A percentile compares a stretch with the other conserved stretches of the same genome.
These are phyloP conservation scores for Grosmannia clavigera DNA, from an alignment of 2,329 filamentous ascomycete species.

Conservation along the genomic window DNA sequence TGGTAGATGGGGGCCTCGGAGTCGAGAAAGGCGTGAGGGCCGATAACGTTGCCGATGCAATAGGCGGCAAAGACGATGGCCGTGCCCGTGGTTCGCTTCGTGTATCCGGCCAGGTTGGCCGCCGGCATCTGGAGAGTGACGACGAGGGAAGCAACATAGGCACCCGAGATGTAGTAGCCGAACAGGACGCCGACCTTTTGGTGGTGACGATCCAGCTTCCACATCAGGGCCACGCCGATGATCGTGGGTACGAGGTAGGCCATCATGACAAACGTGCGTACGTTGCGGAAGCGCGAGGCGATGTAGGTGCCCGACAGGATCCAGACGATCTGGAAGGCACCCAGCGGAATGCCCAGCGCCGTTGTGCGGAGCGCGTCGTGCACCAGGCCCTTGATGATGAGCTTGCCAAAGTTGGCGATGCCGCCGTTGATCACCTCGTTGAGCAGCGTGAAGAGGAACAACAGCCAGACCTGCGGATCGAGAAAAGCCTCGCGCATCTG, in stretches of 20 bases:
- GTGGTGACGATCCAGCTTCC: not conserved
- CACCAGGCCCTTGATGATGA: slow-evolving; percentile 4
- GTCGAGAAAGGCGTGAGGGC: slow-evolving; percentile 2
- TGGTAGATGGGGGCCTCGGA: not conserved
- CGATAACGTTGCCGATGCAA: slow-evolving; percentile 3
- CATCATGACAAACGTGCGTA: slow-evolving; percentile 2
- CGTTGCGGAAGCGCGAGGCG: not conserved
- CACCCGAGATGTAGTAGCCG: slow-evolving; percentile 3
- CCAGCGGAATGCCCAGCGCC: not conserved
- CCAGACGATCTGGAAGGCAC: slow-evolving; percentile 1
- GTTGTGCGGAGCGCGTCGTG: not conserved
- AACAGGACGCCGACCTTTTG: slow-evolving; percentile 2
- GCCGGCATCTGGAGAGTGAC: slow-evolving; percentile 4
- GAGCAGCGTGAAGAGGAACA: slow-evolving; percentile 27
- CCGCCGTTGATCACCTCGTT: slow-evolving; percentile 5
- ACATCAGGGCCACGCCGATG: not conserved
- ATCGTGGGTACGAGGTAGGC: not conserved
- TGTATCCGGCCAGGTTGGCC: slow-evolving; percentile 3
- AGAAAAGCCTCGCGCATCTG: slow-evolving; percentile 32
- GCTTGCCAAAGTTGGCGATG: slow-evolving; percentile 3
- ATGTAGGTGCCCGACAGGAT: slow-evolving; percentile 1
- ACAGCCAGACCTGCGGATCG: slow-evolving; percentile 47
- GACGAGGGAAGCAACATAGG: slow-evolving; percentile 1
- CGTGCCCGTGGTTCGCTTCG: slow-evolving; percentile 2
- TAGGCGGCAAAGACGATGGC: slow-evolving; percentile 3